A percentile compares a stretch with the other conserved stretches of the same genome.
These are phyloP conservation scores for Myxozyma neotropica DNA, from an alignment of 805 yeast genomes.

Conservation along the genomic window DNA sequence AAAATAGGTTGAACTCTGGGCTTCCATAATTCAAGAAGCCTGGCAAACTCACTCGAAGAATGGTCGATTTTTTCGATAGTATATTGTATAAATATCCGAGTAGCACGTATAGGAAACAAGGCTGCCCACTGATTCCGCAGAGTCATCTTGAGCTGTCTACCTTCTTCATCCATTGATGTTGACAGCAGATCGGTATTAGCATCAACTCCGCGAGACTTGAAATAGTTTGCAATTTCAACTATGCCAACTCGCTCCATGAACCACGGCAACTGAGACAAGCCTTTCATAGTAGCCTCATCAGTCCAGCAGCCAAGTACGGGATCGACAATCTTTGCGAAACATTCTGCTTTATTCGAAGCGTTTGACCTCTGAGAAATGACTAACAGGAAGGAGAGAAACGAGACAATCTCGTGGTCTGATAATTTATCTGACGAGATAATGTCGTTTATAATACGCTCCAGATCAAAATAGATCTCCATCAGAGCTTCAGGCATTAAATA, in stretches of 20 bases:
- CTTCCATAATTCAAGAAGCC: slow-evolving; percentile 78
- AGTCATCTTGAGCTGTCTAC: slow-evolving; percentile 70
- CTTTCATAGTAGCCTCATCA: slow-evolving; percentile 85
- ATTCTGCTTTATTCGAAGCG: slow-evolving; percentile 65
- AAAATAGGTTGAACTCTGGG: slow-evolving; percentile 90
- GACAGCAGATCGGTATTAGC: slow-evolving; percentile 73
- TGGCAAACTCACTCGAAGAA: slow-evolving; percentile 70
- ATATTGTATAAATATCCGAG: slow-evolving; percentile 91
- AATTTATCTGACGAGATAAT: slow-evolving; percentile 70
- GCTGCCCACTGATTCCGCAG: slow-evolving; percentile 91
- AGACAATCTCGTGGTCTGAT: slow-evolving; percentile 88
- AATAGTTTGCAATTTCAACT: slow-evolving; percentile 89
- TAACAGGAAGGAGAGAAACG: slow-evolving; percentile 86
- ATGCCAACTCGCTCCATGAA: slow-evolving; percentile 97
- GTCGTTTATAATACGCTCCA: slow-evolving; percentile 77
- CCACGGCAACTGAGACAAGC: slow-evolving; percentile 89
- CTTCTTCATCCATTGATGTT: slow-evolving; percentile 88
- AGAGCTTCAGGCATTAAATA: slow-evolving; percentile 91
- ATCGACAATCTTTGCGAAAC: slow-evolving; percentile 86
- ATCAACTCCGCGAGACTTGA: slow-evolving; percentile 76
- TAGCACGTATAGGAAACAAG: slow-evolving; percentile 92
- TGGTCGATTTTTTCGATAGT: slow-evolving; percentile 89
- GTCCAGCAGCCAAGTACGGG: slow-evolving; percentile 94
- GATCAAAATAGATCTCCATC: slow-evolving; percentile 74
- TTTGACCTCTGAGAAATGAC: slow-evolving; percentile 85